Percentiles rank a stretch among this genome's conserved stretches.
phyloP scores from a whole-genome alignment of 129 eudicot species.

The Cynara cardunculus region DNA sequence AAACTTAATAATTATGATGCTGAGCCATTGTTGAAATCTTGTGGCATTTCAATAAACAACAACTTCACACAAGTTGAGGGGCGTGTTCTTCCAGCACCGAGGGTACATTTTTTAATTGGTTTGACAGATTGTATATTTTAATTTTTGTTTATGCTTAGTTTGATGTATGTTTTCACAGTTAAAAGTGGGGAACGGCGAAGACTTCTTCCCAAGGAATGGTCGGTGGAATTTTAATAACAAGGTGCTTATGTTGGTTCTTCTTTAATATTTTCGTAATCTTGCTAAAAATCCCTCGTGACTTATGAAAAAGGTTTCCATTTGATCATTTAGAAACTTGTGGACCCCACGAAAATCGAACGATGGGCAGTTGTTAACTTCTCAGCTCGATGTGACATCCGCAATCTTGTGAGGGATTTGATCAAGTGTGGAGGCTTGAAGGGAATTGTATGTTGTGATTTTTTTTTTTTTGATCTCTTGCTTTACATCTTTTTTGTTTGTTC shows the following conservation, averaged over 20 bases:
- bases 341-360: slow-evolving; percentile 50
- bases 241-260: slow-evolving; percentile 28
- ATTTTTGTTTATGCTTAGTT: not conserved
- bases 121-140: not conserved
- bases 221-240: slow-evolving; percentile 77
- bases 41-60: slow-evolving; percentile 76
- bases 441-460: slow-evolving; percentile 42
- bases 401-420: slow-evolving; percentile 44
- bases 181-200: slow-evolving; percentile 69
- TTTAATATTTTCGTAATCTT: not conserved
- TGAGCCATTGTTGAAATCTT: slow-evolving; percentile 72
- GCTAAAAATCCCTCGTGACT: not conserved
- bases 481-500: not conserved
- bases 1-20: slow-evolving; percentile 50
- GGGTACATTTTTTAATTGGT: slow-evolving; percentile 28
- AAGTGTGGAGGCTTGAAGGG: slow-evolving; percentile 66
- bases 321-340: slow-evolving; percentile 52
- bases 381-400: slow-evolving; percentile 57
- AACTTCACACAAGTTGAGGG: slow-evolving; percentile 71
- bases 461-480: not conserved
- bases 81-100: slow-evolving; percentile 73
- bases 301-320: not conserved
- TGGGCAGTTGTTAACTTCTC: slow-evolving; percentile 93
- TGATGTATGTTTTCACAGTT: slow-evolving; percentile 33
- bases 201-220: slow-evolving; percentile 64